Evolutionary conservation across 2,329 filamentous ascomycete genomes (phyloP), one percentile per base, ranked within the genome.

Genomic region (Canariomyces notabilis): DNA sequence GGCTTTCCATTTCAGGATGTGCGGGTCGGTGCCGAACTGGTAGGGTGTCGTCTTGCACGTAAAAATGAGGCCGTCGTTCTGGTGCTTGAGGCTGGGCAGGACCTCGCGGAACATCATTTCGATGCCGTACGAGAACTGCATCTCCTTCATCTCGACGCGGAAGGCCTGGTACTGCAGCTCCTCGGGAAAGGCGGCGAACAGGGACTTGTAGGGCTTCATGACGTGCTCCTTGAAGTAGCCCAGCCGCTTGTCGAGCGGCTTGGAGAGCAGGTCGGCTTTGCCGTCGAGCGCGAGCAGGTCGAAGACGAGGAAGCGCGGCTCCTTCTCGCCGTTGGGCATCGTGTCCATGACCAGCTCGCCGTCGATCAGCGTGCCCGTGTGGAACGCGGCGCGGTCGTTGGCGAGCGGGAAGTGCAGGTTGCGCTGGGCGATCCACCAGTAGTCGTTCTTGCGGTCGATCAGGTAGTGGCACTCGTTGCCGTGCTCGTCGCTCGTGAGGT

Each of bases 1-100:
- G 0, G 91, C 89, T 68, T 98, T 98, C 93, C 93, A 98, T 67
- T 98, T 98, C 32, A 98, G 73, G 53, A 96, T 98, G 64, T 95
- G 85, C 40, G 80, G 80, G 66, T 98, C 93, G 11, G 93, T 98
- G 56, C 93, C 93, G 55, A 86, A 84, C 58, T 84, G 83, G 71
- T 98, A 98, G 8, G 84, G 77, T 15, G 87, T 89, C 58, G 82
- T 85, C 53, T 87, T 82, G 69, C 91, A 95, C n/a, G 93, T 97
- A 68, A 97, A 98, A 61, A 98, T 95, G 37, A 98, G 77, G 5
- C 93, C 93, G 64, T 98, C 93, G 64, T 96, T 97, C 52, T 91
- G 90, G 63, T 98, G 93, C 56, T 83, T 85, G 29, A 98, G 77
- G 34, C 76, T 82, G 1, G 89, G 90, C 21, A 97, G 80, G 36